These are phyloP conservation scores for Neotropicomus parvogracilis DNA, from an alignment of 1,284 basidiomycete species.

Conservation along the genomic window DNA sequence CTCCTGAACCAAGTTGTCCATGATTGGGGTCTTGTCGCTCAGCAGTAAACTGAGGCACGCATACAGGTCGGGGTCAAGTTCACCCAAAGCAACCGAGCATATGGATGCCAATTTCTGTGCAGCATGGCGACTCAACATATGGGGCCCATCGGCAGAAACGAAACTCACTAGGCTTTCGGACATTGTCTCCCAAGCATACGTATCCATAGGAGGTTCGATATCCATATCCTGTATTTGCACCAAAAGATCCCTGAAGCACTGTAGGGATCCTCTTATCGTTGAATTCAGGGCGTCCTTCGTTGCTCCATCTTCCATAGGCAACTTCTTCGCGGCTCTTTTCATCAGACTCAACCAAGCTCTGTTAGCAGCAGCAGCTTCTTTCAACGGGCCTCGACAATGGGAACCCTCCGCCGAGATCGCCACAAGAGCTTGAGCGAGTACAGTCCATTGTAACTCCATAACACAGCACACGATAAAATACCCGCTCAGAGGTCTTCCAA, in stretches of 20 bases:
- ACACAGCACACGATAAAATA: conserved; percentile 86
- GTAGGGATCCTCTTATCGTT: conserved; percentile 58
- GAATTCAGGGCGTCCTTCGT: conserved; percentile 45
- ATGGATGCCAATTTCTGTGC: conserved; percentile 85
- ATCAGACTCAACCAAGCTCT: conserved; percentile 72
- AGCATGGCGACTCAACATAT: neutral
- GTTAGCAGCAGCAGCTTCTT: conserved; percentile 77
- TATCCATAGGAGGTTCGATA: conserved; percentile 68
- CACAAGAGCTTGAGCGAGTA: conserved; percentile 72
- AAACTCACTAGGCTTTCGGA: conserved; percentile 68
- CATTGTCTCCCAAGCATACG: conserved; percentile 86
- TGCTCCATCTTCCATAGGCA: conserved; percentile 32
- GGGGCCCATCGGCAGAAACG: neutral
- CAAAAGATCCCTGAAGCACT: conserved; percentile 71
- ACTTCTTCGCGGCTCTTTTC: conserved; percentile 45
- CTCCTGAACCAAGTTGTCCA: conserved; percentile 79
- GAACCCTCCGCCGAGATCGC: conserved; percentile 34
- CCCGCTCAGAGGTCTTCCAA: conserved; percentile 77
- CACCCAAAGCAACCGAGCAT: conserved; percentile 71
- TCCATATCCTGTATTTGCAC: conserved; percentile 79
- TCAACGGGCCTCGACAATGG: conserved; percentile 37
- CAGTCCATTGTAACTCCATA: conserved; percentile 80
- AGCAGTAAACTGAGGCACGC: conserved; percentile 72
- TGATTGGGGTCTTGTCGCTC: conserved; percentile 78
- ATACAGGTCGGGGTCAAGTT: conserved; percentile 70